Percentiles rank a stretch among this genome's conserved stretches.
Evolutionary conservation across 306 rosid genomes (phyloP).

Genomic region (Rubus parviflorus): DNA sequence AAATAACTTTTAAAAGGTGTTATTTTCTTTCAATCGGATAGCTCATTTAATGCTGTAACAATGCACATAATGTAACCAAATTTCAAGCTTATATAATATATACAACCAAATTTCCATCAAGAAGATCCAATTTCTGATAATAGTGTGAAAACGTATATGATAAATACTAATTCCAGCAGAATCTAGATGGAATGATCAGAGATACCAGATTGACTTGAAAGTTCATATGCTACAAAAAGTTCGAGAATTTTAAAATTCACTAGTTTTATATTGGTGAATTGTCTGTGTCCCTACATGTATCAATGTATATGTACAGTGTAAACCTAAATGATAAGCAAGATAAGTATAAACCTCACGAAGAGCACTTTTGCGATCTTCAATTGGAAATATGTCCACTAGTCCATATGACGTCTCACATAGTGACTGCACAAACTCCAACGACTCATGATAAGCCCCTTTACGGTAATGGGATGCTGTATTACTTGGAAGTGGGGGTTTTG

Average conservation of each 20-base stretch:
- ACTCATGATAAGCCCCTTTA: constrained; percentile 89
- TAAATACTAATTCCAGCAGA: background rate
- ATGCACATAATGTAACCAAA: background rate
- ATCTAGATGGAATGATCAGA: background rate
- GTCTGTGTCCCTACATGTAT: background rate
- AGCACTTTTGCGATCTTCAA: constrained; percentile 96
- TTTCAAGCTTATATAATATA: background rate
- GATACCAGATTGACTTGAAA: background rate
- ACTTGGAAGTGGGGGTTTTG: constrained; percentile 85
- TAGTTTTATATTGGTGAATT: background rate
- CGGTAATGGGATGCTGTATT: constrained; percentile 60
- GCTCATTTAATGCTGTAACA: background rate
- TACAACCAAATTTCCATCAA: background rate
- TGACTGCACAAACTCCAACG: constrained; percentile 89
- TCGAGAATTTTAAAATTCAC: background rate
- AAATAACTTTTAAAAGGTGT: background rate
- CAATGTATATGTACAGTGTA: background rate
- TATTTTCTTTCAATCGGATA: background rate
- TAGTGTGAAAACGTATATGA: background rate
- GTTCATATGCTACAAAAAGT: background rate
- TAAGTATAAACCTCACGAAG: constrained; percentile 74
- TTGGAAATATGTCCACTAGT: constrained; percentile 93
- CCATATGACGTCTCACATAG: constrained; percentile 93
- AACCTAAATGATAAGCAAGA: constrained; percentile 14
- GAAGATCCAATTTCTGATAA: background rate